These are phyloP conservation scores for Boletus rubescentipes DNA, from an alignment of 768 basidiomycete genomes.

Conservation along the genomic window DNA sequence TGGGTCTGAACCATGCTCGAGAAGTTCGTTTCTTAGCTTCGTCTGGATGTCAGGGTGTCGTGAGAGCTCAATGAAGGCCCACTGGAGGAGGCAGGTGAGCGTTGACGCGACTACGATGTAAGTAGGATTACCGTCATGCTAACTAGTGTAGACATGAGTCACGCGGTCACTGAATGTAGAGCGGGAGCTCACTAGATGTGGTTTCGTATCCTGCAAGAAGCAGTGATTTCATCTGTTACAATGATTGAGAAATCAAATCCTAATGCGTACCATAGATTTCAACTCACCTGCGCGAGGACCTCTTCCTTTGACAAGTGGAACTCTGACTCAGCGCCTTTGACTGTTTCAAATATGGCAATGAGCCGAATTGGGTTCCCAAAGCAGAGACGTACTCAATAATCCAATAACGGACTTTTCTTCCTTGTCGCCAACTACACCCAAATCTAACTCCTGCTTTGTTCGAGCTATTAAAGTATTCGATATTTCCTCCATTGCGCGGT, in stretches of 20 bases:
- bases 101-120: background rate
- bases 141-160: constrained; percentile 8
- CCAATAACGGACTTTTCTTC: constrained; percentile 30
- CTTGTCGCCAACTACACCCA: constrained; percentile 17
- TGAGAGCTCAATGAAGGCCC: constrained; percentile 58
- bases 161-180: background rate
- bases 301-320: constrained; percentile 28
- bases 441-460: constrained; percentile 35
- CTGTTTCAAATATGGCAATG: constrained; percentile 17
- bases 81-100: constrained; percentile 30
- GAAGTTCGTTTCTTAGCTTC: constrained; percentile 44
- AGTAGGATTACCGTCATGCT: constrained; percentile 17
- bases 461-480: constrained; percentile 40
- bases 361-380: background rate
- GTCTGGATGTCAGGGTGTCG: constrained; percentile 45
- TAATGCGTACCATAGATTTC: too few relatives aligned
- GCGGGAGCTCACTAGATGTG: constrained; percentile 14
- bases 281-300: constrained; percentile 24
- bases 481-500: constrained; percentile 38
- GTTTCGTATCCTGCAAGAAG: constrained; percentile 27
- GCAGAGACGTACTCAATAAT: constrained; percentile 19
- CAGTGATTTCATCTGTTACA: constrained; percentile 19
- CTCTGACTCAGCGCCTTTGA: constrained; percentile 33
- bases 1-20: constrained; percentile 43
- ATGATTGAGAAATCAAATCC: background rate